These are phyloP conservation scores for Pyrenophora tritici-repentis DNA, from an alignment of 2,329 filamentous ascomycete species.

Conservation along the genomic window DNA sequence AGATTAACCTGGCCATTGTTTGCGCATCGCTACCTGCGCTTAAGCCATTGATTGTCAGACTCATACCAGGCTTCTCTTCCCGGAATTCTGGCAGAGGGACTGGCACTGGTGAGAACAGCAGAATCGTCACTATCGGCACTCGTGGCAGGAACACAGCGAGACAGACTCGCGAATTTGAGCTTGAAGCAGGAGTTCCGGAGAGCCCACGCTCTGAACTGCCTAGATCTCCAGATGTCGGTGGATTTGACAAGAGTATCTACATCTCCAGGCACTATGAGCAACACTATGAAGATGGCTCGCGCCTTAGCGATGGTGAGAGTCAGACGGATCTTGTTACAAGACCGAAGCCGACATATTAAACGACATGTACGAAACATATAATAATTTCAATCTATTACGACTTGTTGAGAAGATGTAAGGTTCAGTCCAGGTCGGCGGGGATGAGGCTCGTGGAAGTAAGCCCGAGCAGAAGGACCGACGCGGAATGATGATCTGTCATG, in stretches of 20 bases:
- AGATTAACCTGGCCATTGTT: constrained; percentile 40
- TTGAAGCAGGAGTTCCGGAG: constrained; percentile 7
- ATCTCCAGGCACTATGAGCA: constrained; percentile 6
- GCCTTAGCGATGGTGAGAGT: constrained; percentile 6
- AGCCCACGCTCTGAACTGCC: constrained; percentile 14
- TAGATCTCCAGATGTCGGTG: constrained; percentile 5
- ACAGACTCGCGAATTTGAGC: constrained; percentile 17
- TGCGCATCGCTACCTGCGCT: constrained; percentile 40
- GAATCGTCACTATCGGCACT: neutral
- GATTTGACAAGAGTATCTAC: constrained; percentile 12
- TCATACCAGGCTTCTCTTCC: constrained; percentile 28
- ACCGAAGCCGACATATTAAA: neutral
- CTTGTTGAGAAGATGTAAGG: too few relatives aligned
- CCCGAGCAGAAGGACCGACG: too few relatives aligned
- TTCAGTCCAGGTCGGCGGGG: too few relatives aligned
- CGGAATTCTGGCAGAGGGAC: constrained; percentile 12
- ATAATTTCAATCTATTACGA: neutral
- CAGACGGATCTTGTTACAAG: constrained; percentile 7
- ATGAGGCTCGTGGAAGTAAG: too few relatives aligned
- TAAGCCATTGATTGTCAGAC: constrained; percentile 32
- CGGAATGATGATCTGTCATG: too few relatives aligned
- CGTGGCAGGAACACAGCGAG: constrained; percentile 7
- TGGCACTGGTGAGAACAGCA: constrained; percentile 7
- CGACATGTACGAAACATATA: neutral
- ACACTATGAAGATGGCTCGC: constrained; percentile 3